These are phyloP conservation scores for Gonapodya sp. DNA, from an alignment of 192 early-diverging fungal species.

Conservation along the genomic window DNA sequence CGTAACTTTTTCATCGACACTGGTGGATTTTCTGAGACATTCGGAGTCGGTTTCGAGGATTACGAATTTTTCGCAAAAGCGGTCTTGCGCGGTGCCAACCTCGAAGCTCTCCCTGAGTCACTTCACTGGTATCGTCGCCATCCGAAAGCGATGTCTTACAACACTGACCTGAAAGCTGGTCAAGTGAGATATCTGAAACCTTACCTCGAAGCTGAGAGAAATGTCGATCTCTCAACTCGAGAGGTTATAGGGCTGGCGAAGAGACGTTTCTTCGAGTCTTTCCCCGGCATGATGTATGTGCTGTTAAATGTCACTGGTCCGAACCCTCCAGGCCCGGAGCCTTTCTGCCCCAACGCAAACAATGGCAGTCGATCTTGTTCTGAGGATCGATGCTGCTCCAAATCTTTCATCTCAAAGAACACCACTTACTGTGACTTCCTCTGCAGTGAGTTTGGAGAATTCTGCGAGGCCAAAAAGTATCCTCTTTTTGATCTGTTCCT, in stretches of 20 bases:
- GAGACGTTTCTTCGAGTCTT: neutral
- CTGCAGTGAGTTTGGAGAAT: neutral
- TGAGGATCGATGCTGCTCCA: neutral
- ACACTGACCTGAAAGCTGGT: conserved; percentile 11
- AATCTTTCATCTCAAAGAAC: neutral
- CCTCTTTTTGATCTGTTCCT: too few species aligned
- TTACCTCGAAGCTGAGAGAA: neutral
- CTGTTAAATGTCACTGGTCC: neutral
- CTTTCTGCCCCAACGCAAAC: neutral
- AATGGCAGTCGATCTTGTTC: neutral
- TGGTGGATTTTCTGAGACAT: conserved; percentile 33
- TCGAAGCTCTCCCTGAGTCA: conserved; percentile 28
- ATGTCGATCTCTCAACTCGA: neutral
- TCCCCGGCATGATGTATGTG: conserved; percentile 1
- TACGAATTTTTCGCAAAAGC: conserved; percentile 34
- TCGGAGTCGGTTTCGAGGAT: conserved; percentile 32
- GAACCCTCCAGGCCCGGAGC: neutral
- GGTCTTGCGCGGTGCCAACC: conserved; percentile 14
- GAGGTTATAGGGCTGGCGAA: neutral
- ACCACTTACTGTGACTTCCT: neutral
- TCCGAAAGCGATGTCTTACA: conserved; percentile 11
- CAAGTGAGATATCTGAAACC: neutral
- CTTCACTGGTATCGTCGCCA: conserved; percentile 26
- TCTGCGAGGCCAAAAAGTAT: too few species aligned
- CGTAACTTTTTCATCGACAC: conserved; percentile 23